These are phyloP conservation scores for Phycomyces nitens DNA, from an alignment of 192 early-diverging fungal genomes.

Conservation along the genomic window DNA sequence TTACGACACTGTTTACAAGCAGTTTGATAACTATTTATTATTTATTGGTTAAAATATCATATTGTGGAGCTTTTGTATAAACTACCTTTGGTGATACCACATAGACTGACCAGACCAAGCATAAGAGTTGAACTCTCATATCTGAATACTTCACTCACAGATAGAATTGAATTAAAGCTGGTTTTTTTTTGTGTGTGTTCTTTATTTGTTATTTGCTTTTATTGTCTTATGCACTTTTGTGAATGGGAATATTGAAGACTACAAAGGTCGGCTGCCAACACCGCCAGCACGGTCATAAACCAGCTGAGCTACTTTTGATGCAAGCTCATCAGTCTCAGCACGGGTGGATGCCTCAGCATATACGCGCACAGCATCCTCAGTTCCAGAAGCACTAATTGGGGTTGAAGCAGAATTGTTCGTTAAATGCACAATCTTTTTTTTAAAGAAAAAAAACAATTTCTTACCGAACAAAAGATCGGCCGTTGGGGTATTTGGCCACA, in stretches of 20 bases:
- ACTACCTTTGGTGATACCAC: too few species aligned
- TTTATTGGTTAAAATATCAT: too few species aligned
- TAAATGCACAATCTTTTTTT: neutral
- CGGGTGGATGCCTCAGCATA: conserved; percentile 97
- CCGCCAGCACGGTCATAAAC: conserved; percentile 95
- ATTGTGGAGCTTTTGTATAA: too few species aligned
- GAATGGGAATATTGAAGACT: neutral
- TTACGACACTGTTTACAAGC: too few species aligned
- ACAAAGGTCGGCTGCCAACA: conserved; percentile 74
- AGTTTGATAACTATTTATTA: too few species aligned
- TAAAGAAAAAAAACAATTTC: conserved; percentile 1
- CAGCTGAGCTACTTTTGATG: conserved; percentile 82
- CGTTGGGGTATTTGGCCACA: conserved; percentile 79
- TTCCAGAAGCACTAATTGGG: conserved; percentile 80
- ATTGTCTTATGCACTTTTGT: neutral
- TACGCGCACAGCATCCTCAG: conserved; percentile 98
- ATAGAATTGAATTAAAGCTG: too few species aligned
- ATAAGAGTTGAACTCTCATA: too few species aligned
- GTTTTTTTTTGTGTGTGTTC: too few species aligned
- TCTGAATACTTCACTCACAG: too few species aligned
- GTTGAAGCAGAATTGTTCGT: neutral
- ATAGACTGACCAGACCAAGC: too few species aligned
- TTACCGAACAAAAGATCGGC: conserved; percentile 92
- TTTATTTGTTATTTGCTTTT: neutral
- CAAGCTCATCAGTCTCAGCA: conserved; percentile 83